phyloP scores from a whole-genome alignment of 1,139 yeast species.

The Lodderomyces theae region DNA sequence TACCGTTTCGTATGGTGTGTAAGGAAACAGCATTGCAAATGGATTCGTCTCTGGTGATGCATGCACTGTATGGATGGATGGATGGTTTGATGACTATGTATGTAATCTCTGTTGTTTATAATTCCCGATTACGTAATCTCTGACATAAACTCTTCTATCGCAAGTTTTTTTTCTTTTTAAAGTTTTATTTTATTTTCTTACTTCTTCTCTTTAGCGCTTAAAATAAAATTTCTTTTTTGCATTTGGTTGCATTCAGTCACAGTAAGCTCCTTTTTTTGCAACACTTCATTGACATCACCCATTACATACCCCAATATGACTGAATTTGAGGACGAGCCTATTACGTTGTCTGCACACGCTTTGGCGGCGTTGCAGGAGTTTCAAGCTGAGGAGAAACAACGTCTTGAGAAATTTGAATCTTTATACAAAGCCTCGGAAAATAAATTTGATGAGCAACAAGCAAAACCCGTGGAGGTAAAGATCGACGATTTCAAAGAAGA shows the following conservation, averaged over 20 bases:
- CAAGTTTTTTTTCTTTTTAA: neutral
- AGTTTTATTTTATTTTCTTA: neutral
- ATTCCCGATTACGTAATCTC: neutral
- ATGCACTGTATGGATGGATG: too few relatives aligned
- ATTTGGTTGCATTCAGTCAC: constrained; percentile 1
- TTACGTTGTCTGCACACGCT: constrained; percentile 63
- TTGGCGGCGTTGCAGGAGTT: constrained; percentile 78
- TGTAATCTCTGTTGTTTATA: too few relatives aligned
- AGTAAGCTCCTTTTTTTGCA: neutral
- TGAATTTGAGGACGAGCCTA: constrained; percentile 43
- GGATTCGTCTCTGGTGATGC: too few relatives aligned
- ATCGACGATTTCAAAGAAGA: constrained; percentile 79
- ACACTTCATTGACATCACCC: too few relatives aligned
- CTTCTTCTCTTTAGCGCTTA: neutral
- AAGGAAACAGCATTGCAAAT: constrained; percentile 20
- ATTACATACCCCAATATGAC: too few relatives aligned
- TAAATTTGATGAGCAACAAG: constrained; percentile 32
- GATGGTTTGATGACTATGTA: neutral
- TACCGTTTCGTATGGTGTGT: constrained; percentile 31
- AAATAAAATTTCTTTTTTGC: too few relatives aligned
- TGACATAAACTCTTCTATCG: neutral
- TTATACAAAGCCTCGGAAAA: constrained; percentile 60
- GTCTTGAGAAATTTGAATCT: constrained; percentile 57
- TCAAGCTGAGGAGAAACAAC: constrained; percentile 59
- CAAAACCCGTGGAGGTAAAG: constrained; percentile 19